These are phyloP conservation scores for Apiotrichum mycotoxinovorans DNA, from an alignment of 1,284 basidiomycete species.

Conservation along the genomic window DNA sequence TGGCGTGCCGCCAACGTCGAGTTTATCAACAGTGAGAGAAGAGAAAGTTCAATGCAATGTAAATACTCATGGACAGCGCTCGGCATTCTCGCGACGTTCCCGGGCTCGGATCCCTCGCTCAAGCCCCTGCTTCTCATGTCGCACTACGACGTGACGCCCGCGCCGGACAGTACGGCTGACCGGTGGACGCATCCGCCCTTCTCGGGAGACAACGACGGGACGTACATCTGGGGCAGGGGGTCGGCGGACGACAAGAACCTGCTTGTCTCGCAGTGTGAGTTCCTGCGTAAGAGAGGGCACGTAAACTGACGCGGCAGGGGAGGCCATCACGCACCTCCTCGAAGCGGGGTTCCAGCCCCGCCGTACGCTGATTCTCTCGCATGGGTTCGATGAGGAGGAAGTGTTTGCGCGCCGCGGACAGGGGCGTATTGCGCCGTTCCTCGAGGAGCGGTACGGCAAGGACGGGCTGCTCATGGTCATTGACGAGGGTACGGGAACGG, in stretches of 20 bases:
- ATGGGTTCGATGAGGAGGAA: slow-evolving; percentile 49
- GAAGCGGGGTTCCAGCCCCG: slow-evolving; percentile 39
- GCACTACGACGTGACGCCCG: slow-evolving; percentile 45
- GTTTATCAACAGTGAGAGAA: slow-evolving; percentile 49
- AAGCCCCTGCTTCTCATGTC: slow-evolving; percentile 50
- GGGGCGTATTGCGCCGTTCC: slow-evolving; percentile 42
- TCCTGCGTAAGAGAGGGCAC: neutral
- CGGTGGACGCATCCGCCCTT: slow-evolving; percentile 49
- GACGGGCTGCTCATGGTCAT: slow-evolving; percentile 48
- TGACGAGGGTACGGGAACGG: slow-evolving; percentile 46
- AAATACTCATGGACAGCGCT: slow-evolving; percentile 29
- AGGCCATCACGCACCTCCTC: slow-evolving; percentile 46
- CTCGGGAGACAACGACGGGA: slow-evolving; percentile 44
- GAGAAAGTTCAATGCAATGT: too few relatives aligned
- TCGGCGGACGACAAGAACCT: slow-evolving; percentile 47
- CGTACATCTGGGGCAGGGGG: slow-evolving; percentile 48
- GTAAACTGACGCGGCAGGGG: slow-evolving; percentile 25
- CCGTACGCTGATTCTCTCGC: slow-evolving; percentile 46
- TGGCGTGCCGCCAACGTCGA: slow-evolving; percentile 38
- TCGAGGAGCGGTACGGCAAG: slow-evolving; percentile 47
- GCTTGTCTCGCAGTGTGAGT: slow-evolving; percentile 51
- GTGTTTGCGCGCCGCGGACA: slow-evolving; percentile 47
- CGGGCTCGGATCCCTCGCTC: slow-evolving; percentile 50
- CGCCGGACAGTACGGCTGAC: slow-evolving; percentile 38
- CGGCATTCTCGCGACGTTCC: slow-evolving; percentile 52